phyloP scores from a whole-genome alignment of 352 stramenopile species.

The Globisporangium uncinulatum region DNA sequence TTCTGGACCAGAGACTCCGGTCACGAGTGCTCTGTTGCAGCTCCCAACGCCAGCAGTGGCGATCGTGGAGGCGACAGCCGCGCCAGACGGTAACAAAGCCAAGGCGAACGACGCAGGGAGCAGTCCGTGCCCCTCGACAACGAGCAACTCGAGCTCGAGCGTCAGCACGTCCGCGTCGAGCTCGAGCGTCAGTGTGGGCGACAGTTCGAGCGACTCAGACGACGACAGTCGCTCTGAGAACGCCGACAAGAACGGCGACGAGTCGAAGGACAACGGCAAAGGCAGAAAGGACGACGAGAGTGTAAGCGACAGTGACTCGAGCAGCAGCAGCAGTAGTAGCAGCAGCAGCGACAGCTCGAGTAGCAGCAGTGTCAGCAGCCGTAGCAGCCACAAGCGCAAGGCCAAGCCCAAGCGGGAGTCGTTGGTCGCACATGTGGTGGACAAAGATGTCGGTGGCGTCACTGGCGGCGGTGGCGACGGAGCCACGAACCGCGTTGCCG shows the following conservation, averaged over 20 bases:
- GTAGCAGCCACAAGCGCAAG: not conserved
- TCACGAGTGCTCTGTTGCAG: not conserved
- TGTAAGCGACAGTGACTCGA: constrained; percentile 22
- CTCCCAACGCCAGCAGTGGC: constrained; percentile 2
- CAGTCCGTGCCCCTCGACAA: constrained; percentile 35
- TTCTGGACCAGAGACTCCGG: not conserved
- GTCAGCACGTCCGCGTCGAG: constrained; percentile 19
- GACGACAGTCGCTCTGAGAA: constrained; percentile 6
- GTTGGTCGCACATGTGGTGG: too few relatives aligned
- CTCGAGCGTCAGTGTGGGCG: constrained; percentile 11
- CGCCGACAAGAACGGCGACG: constrained; percentile 1
- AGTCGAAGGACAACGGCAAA: constrained; percentile 6
- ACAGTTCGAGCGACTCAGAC: constrained; percentile 17
- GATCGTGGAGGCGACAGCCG: not conserved
- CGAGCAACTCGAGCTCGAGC: constrained; percentile 24
- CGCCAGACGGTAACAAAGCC: too few relatives aligned
- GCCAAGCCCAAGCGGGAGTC: not conserved
- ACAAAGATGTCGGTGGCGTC: not conserved
- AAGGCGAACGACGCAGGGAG: constrained; percentile 20
- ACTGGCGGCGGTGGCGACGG: not conserved
- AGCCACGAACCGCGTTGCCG: not conserved
- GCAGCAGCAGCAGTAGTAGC: constrained; percentile 19
- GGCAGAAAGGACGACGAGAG: constrained; percentile 16
- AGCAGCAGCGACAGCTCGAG: constrained; percentile 6
- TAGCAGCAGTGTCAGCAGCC: constrained; percentile 3